These are phyloP conservation scores for Trametes maxima DNA, from an alignment of 768 basidiomycete species.

Conservation along the genomic window DNA sequence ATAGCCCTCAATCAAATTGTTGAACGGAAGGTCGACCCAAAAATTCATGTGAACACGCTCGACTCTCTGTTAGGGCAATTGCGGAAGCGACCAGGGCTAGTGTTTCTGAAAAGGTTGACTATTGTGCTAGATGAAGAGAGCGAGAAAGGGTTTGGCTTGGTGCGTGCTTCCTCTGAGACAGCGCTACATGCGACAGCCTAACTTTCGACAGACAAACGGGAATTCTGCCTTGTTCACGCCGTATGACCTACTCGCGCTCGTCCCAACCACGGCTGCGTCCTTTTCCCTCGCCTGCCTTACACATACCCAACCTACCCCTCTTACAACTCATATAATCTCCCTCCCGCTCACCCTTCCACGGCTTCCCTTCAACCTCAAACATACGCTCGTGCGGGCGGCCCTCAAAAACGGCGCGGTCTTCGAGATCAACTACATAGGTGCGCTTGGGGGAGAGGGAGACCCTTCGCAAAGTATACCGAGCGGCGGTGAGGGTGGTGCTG, in stretches of 20 bases:
- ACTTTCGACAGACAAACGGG: conserved; percentile 61
- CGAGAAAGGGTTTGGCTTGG: conserved; percentile 84
- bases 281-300: conserved; percentile 83
- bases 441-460: conserved; percentile 65
- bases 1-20: conserved; percentile 77
- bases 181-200: neutral
- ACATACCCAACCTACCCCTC: conserved; percentile 74
- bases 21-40: conserved; percentile 70
- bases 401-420: conserved; percentile 83
- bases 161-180: conserved; percentile 36
- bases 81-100: conserved; percentile 56
- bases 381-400: conserved; percentile 80
- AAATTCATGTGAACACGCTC: conserved; percentile 66
- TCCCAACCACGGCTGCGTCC: conserved; percentile 69
- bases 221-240: conserved; percentile 59
- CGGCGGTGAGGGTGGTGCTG: conserved; percentile 52
- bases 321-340: conserved; percentile 81
- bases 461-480: conserved; percentile 45
- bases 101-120: conserved; percentile 77
- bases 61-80: conserved; percentile 61
- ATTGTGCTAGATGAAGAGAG: conserved; percentile 82
- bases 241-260: conserved; percentile 79
- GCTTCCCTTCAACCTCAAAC: conserved; percentile 79
- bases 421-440: conserved; percentile 78
- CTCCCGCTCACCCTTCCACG: conserved; percentile 78